A percentile compares a stretch with the other conserved stretches of the same genome.
These are phyloP conservation scores for Stephania japonica DNA, from an alignment of 164 flowering plant genomes.

Conservation along the genomic window DNA sequence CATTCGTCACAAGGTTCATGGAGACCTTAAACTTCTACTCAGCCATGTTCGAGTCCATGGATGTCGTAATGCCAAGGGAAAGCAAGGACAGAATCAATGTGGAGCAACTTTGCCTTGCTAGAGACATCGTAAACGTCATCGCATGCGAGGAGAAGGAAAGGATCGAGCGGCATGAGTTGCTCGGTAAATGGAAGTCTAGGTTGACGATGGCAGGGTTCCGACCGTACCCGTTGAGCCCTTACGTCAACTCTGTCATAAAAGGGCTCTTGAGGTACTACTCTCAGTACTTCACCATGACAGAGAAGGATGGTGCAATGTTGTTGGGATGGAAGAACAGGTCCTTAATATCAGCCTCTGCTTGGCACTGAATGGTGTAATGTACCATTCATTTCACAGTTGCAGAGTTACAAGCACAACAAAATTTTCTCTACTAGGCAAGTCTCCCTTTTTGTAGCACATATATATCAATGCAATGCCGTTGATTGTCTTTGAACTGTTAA, in stretches of 20 bases:
- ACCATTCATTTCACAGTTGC: not conserved
- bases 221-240: slow-evolving; percentile 49
- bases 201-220: slow-evolving; percentile 70
- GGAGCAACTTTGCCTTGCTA: slow-evolving; percentile 66
- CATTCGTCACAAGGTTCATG: slow-evolving; percentile 47
- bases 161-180: slow-evolving; percentile 68
- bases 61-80: slow-evolving; percentile 44
- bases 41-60: slow-evolving; percentile 76
- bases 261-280: slow-evolving; percentile 42
- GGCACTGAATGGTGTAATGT: slow-evolving; percentile 40
- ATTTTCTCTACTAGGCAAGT: not conserved
- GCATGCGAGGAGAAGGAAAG: slow-evolving; percentile 70
- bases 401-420: not conserved
- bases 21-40: slow-evolving; percentile 56
- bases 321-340: slow-evolving; percentile 60
- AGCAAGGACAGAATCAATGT: slow-evolving; percentile 51
- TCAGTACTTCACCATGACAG: slow-evolving; percentile 45
- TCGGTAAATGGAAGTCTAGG: slow-evolving; percentile 71
- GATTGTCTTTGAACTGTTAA: not conserved
- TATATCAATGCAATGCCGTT: not conserved
- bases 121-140: slow-evolving; percentile 65
- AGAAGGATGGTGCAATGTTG: slow-evolving; percentile 60
- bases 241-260: slow-evolving; percentile 46
- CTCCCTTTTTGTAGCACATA: not conserved
- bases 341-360: slow-evolving; percentile 59